Conservation (phyloP, 306 rosid genomes). For the Sicyos baderoa region DNA sequence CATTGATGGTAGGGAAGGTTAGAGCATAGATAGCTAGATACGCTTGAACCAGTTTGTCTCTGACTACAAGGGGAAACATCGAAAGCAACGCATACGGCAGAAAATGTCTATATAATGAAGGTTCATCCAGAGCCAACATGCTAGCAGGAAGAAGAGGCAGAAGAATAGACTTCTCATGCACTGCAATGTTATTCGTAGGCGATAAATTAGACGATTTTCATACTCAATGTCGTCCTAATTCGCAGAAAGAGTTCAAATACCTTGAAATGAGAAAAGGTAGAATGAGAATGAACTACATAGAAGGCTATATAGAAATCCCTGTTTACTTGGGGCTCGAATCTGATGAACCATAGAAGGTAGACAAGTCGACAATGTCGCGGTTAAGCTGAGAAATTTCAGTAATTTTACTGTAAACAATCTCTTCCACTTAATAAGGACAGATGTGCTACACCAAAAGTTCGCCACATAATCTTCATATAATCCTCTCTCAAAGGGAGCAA, state of each 20-base stretch:
- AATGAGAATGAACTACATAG: conserved; percentile 54
- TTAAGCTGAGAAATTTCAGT: conserved; percentile 59
- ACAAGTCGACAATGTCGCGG: conserved; percentile 55
- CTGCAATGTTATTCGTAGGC: conserved; percentile 31
- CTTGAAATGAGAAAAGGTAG: too few species aligned
- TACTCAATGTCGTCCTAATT: not conserved
- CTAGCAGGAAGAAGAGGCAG: conserved; percentile 85
- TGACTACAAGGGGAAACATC: conserved; percentile 71
- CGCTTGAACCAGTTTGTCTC: conserved; percentile 54
- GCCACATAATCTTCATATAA: conserved; percentile 92
- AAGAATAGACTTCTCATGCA: conserved; percentile 89
- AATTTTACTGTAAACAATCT: conserved; percentile 53
- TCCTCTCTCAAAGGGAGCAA: conserved; percentile 93
- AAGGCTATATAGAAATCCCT: conserved; percentile 75
- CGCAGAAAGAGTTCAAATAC: conserved; percentile 21
- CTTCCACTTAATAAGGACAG: conserved; percentile 82
- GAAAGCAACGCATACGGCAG: conserved; percentile 59
- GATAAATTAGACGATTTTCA: not conserved
- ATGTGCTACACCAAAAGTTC: conserved; percentile 90
- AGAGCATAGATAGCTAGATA: conserved; percentile 52
- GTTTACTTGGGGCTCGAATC: conserved; percentile 59
- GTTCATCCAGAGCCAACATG: conserved; percentile 72
- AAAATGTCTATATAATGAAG: conserved; percentile 50
- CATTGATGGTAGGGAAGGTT: conserved; percentile 37
- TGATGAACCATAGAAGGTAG: conserved; percentile 89